Evolutionary conservation across 1,139 yeast species (phyloP), one percentile per base, ranked within the genome.

Genomic region (Lodderomyces jiufengensis): DNA sequence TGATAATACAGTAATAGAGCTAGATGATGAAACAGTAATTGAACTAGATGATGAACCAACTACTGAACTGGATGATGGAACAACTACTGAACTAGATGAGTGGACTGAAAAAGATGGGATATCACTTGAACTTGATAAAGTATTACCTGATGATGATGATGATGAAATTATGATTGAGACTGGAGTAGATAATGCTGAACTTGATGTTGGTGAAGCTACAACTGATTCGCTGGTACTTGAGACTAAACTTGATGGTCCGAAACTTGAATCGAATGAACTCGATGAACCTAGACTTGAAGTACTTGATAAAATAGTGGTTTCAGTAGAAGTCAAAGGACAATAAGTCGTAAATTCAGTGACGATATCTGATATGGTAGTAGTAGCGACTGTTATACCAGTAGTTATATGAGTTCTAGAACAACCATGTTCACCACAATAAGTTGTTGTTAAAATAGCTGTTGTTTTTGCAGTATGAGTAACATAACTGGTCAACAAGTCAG

Each of bases 361-460:
- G n/a, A 22, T 10, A 22, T 22, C 9, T 22, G 24, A 9, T 22
- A 10, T 5, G 4, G 24, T 22, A 10, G n/a, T 22, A 6, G 37
- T 34, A 16, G 29, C 12, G n/a, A 30, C 31, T 4, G 37, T 29
- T 10, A 34, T 31, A 24, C 34, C 37, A 27, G 38, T 35, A 24
- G 32, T 33, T 15, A 26, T 24, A 22, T 27, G 13, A 27, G 31
- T 23, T 26, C 25, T 23, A 21, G 23, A 12, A 13, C 15, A 16
- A 12, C 34, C 32, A 3, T 22, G 23, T 12, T 22, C 20, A 15
- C 14, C 21, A 27, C 24, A 11, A 10, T 29, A 31, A 13, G 38
- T 16, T 15, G 23, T 23, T 12, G 34, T 35, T 8, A 35, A n/a
- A 9, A 18, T 15, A 10, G 27, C 24, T 5, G 29, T 14, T 3